These are phyloP conservation scores for Vigna radiata DNA, from an alignment of 306 rosid species.

Conservation along the genomic window DNA sequence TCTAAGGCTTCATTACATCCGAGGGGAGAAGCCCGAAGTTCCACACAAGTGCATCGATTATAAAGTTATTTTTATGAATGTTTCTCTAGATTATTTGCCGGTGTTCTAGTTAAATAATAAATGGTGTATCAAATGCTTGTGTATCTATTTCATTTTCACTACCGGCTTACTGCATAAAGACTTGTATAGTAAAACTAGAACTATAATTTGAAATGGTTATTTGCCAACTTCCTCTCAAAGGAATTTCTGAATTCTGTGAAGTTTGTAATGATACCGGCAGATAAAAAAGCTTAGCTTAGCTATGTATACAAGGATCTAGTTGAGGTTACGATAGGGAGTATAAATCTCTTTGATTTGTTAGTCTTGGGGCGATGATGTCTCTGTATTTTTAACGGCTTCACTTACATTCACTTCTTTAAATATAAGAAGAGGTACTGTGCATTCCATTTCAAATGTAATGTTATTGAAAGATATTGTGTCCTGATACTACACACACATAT, in stretches of 20 bases:
- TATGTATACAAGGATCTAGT: too few species aligned
- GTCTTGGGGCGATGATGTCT: too few species aligned
- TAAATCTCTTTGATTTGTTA: too few species aligned
- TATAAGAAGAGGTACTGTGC: too few species aligned
- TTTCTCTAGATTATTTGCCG: not conserved
- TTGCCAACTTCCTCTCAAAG: not conserved
- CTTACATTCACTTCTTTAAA: too few species aligned
- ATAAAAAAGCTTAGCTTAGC: too few species aligned
- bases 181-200: not conserved
- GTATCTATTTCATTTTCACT: not conserved
- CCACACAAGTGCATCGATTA: not conserved
- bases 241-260: too few species aligned
- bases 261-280: too few species aligned
- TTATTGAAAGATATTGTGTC: too few species aligned
- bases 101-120: slow-evolving; percentile 5
- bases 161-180: not conserved
- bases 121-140: slow-evolving; percentile 16
- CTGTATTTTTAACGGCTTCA: too few species aligned
- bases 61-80: not conserved
- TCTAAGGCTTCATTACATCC: not conserved
- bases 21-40: not conserved
- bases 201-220: not conserved
- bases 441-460: too few species aligned
- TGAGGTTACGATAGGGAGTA: too few species aligned
- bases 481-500: not conserved